A percentile compares a stretch with the other conserved stretches of the same genome.
Evolutionary conservation across 1,139 yeast species (phyloP).

Genomic region (Suhomyces kunorum): DNA sequence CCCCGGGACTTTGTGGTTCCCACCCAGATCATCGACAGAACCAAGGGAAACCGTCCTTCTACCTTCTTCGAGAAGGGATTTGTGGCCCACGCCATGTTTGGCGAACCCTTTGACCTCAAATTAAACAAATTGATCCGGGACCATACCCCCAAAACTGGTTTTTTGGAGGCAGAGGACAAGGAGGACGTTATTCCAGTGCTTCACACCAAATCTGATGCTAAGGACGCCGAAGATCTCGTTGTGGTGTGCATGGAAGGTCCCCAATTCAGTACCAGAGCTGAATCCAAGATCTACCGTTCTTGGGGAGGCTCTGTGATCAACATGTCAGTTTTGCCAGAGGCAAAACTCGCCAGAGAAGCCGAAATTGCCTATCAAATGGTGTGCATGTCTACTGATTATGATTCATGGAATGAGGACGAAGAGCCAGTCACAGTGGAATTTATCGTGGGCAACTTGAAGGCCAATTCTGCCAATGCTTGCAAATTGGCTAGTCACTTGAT

Average conservation of each 20-base stretch:
- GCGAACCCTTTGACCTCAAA: slow-evolving; percentile 88
- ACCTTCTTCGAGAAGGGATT: slow-evolving; percentile 91
- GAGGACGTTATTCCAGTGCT: slow-evolving; percentile 38
- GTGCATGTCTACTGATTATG: slow-evolving; percentile 98
- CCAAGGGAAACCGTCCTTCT: slow-evolving; percentile 89
- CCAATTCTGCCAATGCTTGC: slow-evolving; percentile 87
- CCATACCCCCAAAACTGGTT: slow-evolving; percentile 51
- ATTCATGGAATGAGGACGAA: slow-evolving; percentile 94
- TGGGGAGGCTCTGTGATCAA: slow-evolving; percentile 96
- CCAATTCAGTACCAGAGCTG: slow-evolving; percentile 97
- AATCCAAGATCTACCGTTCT: slow-evolving; percentile 78
- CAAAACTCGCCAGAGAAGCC: slow-evolving; percentile 95
- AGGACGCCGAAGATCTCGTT: slow-evolving; percentile 66
- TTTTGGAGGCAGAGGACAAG: slow-evolving; percentile 51
- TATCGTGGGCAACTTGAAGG: slow-evolving; percentile 85
- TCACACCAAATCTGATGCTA: slow-evolving; percentile 56
- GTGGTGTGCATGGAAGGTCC: slow-evolving; percentile 99
- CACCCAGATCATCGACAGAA: slow-evolving; percentile 92
- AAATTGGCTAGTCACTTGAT: slow-evolving; percentile 70
- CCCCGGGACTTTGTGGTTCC: slow-evolving; percentile 97
- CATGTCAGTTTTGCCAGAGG: slow-evolving; percentile 95
- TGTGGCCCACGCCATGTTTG: slow-evolving; percentile 96
- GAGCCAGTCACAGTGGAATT: slow-evolving; percentile 98
- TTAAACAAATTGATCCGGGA: slow-evolving; percentile 67
- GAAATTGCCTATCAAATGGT: slow-evolving; percentile 96